Evolutionary conservation across 305 asterid genomes (phyloP).

Genomic region (Rubia tinctorum): DNA sequence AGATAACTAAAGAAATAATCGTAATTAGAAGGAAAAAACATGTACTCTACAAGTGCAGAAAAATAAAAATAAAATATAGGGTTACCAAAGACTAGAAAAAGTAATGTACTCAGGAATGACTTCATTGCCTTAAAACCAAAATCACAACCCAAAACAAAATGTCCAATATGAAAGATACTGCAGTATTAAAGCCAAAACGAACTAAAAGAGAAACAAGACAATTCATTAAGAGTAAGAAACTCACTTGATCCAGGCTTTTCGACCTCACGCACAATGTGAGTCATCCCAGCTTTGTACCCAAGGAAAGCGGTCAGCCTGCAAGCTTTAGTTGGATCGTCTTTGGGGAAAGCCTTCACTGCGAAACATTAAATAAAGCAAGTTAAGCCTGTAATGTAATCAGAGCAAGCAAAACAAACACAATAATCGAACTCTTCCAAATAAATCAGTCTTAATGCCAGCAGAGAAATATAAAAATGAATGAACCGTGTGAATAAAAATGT

Average conservation of each 20-base stretch:
- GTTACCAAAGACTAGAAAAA: too few species aligned
- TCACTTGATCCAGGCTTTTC: constrained; percentile 93
- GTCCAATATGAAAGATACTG: background rate
- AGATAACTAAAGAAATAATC: too few species aligned
- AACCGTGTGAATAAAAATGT: too few species aligned
- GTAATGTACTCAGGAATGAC: background rate
- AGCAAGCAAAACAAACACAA: background rate
- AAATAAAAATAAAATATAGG: too few species aligned
- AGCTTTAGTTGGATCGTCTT: constrained; percentile 57
- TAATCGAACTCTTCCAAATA: too few species aligned
- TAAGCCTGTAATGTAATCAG: background rate
- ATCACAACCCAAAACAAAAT: too few species aligned
- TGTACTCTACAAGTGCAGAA: too few species aligned
- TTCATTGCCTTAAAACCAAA: background rate
- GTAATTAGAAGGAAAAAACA: background rate
- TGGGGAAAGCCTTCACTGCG: constrained; percentile 85
- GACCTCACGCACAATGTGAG: constrained; percentile 84
- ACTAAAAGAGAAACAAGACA: background rate
- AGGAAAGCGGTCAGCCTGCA: constrained; percentile 76
- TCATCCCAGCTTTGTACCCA: constrained; percentile 93
- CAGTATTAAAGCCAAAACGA: background rate
- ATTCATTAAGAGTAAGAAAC: constrained; percentile 15
- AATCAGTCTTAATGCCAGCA: background rate
- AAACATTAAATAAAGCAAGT: background rate
- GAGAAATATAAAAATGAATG: too few species aligned